Percentiles rank a stretch among this genome's conserved stretches.
These are phyloP conservation scores for Hypoxylon lienhwacheense DNA, from an alignment of 495 filamentous ascomycete genomes.

Conservation along the genomic window DNA sequence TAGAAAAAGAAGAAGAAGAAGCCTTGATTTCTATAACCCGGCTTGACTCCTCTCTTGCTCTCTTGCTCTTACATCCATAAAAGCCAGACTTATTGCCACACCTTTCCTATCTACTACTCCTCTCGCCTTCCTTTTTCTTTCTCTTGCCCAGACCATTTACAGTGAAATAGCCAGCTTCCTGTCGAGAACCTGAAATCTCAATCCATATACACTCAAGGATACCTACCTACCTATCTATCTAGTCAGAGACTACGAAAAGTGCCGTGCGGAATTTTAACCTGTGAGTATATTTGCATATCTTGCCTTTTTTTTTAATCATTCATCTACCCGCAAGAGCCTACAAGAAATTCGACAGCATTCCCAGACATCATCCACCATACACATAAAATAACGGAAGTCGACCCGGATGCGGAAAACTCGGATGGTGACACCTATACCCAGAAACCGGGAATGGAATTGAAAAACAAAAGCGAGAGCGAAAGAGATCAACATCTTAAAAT, in stretches of 20 bases:
- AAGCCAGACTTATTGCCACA: conserved; percentile 33
- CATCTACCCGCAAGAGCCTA: too few species aligned
- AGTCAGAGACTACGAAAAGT: conserved; percentile 12
- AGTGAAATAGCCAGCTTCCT: conserved; percentile 37
- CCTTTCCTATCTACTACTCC: conserved; percentile 30
- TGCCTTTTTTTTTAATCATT: too few species aligned
- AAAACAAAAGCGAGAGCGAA: conserved; percentile 18
- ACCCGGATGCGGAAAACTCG: conserved; percentile 18
- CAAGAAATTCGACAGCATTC: too few species aligned
- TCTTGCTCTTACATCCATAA: conserved; percentile 33
- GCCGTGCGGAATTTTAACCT: conserved; percentile 9
- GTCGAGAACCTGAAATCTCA: conserved; percentile 14
- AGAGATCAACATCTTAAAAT: conserved; percentile 12
- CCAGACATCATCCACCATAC: neutral
- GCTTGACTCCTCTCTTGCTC: conserved; percentile 29
- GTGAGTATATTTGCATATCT: conserved; percentile 24
- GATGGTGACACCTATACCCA: conserved; percentile 12
- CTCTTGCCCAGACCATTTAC: conserved; percentile 37
- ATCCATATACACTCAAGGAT: too few species aligned
- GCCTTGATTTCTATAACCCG: conserved; percentile 24
- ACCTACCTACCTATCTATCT: conserved; percentile 22
- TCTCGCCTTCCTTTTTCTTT: conserved; percentile 31
- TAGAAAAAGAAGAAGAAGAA: too few species aligned
- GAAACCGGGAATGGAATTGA: conserved; percentile 18
- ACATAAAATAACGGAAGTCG: conserved; percentile 11